These are phyloP conservation scores for Exobasidium cylindrosporum DNA, from an alignment of 1,284 basidiomycete species.

Conservation along the genomic window DNA sequence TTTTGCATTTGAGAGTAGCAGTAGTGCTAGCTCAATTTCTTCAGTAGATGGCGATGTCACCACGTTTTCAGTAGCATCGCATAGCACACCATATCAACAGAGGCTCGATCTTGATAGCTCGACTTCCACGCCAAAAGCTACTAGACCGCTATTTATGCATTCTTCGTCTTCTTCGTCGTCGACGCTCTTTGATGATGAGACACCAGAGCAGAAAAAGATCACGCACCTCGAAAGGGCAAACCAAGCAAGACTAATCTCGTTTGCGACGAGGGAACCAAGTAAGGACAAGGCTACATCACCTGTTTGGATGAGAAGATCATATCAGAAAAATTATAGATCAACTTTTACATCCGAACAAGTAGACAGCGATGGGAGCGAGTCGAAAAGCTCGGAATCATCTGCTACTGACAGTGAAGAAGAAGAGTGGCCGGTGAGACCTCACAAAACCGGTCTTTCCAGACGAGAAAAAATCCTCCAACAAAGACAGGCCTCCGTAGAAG, in stretches of 20 bases:
- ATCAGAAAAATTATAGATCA: background rate
- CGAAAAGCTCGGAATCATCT: background rate
- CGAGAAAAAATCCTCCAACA: background rate
- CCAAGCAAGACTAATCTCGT: background rate
- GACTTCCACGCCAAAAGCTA: background rate
- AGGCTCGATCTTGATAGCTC: too few species aligned
- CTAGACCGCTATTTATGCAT: background rate
- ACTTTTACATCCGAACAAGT: background rate
- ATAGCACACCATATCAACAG: too few species aligned
- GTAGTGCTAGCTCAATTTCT: background rate
- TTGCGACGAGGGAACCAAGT: background rate
- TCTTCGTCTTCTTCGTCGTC: conserved; percentile 1
- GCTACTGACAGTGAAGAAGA: conserved; percentile 29
- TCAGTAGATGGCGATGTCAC: background rate
- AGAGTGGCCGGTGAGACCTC: conserved; percentile 20
- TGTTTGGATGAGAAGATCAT: background rate
- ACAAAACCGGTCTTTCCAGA: background rate
- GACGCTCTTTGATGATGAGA: background rate
- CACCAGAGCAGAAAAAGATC: background rate
- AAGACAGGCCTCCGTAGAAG: conserved; percentile 4
- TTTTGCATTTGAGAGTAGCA: background rate
- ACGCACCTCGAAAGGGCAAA: conserved; percentile 2
- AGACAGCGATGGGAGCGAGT: background rate
- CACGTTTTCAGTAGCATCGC: too few species aligned
- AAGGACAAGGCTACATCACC: background rate